Evolutionary conservation across 176 grass and related monocot genomes (phyloP), one percentile per base, ranked within the genome.

Genomic region (Guadua angustifolia): DNA sequence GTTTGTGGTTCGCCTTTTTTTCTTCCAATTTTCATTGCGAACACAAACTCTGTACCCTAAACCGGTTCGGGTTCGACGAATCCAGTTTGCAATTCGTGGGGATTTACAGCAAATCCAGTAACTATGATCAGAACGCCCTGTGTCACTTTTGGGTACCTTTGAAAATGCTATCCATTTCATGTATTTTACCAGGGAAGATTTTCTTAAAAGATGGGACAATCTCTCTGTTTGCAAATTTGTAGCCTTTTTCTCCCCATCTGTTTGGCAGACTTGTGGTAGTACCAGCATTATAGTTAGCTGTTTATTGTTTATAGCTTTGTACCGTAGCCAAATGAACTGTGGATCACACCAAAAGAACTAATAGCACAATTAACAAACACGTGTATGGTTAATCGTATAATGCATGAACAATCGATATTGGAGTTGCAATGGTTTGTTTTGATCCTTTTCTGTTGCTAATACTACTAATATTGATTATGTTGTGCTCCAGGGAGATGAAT

Each of bases 401-500:
- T 69, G 42, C 32, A 36, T 36, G 38, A 36, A 58, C 0, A 60
- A 9, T 75, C 8, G 1, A 8, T 81, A 58, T n/a, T 73, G 16
- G 35, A 66, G 38, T 45, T 9, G 15, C 22, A 55, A 35, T 14
- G 61, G 12, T 80, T 79, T 79, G 6, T 73, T 71, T 35, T 44
- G 6, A 43, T 29, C 8, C 1, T 40, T 73, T 46, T 39, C 14
- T 40, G 9, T 43, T 63, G 35, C 43, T 63, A 58, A 22, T 22
- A 58, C 56, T 9, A 58, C 29, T 13, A 33, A 67, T 49, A 58
- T 89, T 33, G 6, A 24, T 40, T 89, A 40, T 74, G 15, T 11
- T 51, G 11, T 58, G 17, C 13, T 80, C 11, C 38, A 89, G 86
- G 86, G 88, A 4, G 74, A 86, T 79, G 86, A 79, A 21, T 94